Conservation (phyloP, 148 eudicot genomes). For the Fallopia convolvulus region DNA sequence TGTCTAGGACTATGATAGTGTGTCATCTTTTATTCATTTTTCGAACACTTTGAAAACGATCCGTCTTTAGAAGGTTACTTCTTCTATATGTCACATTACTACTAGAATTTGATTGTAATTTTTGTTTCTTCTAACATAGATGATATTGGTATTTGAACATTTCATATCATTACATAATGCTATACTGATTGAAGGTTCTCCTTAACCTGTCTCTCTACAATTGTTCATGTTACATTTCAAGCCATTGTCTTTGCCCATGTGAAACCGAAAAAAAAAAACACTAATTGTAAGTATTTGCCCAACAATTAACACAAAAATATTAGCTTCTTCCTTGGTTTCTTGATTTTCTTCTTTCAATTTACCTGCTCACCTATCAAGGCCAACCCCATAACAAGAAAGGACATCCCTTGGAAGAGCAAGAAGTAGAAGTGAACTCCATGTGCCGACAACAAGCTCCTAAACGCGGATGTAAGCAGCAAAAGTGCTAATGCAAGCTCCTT, state of each 20-base stretch:
- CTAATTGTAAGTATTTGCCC: background rate
- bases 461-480: conserved; percentile 48
- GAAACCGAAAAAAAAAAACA: too few relatives aligned
- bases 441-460: conserved; percentile 46
- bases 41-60: too few relatives aligned
- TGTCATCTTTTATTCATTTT: too few relatives aligned
- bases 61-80: background rate
- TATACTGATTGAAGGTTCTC: background rate
- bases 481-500: conserved; percentile 53
- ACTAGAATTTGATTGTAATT: background rate
- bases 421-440: conserved; percentile 65
- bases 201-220: background rate
- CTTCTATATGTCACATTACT: background rate
- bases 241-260: background rate
- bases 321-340: background rate
- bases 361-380: conserved; percentile 62
- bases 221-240: background rate
- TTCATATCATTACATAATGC: background rate
- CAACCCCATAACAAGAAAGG: conserved; percentile 53
- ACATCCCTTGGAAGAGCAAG: conserved; percentile 55
- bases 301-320: background rate
- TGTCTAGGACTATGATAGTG: background rate
- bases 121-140: background rate
- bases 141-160: background rate
- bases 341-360: conserved; percentile 18